Conservation (phyloP, 2,329 filamentous ascomycete species). For the Stagonosporopsis rhizophila region DNA sequence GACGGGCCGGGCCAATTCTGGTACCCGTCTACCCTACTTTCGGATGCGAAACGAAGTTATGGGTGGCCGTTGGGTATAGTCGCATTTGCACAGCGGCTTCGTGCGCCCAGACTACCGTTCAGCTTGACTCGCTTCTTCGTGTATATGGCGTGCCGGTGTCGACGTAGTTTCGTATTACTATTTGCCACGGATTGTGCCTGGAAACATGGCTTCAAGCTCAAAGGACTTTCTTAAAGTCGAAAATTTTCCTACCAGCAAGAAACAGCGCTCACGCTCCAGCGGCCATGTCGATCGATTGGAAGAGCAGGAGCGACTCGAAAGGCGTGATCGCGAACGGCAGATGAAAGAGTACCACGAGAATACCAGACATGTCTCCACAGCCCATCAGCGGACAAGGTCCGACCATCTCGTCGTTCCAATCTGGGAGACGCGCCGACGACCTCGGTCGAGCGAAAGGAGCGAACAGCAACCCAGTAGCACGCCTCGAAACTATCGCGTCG, state of each 20-base stretch:
- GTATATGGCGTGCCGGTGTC: conserved; percentile 2
- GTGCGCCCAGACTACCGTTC: conserved; percentile 1
- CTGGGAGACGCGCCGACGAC: conserved; percentile 20
- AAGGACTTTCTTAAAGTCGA: conserved; percentile 1
- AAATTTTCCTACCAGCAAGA: not conserved
- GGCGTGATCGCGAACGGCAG: conserved; percentile 27
- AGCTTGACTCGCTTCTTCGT: conserved; percentile 9
- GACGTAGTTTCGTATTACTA: not conserved
- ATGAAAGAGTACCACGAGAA: conserved; percentile 34
- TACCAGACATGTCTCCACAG: conserved; percentile 3
- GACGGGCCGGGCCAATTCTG: conserved; percentile 8
- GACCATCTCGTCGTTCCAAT: conserved; percentile 34
- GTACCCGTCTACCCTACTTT: not conserved
- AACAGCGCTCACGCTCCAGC: conserved; percentile 33
- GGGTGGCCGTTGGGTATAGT: conserved; percentile 17
- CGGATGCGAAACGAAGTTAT: conserved; percentile 3
- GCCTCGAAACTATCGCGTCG: conserved; percentile 21
- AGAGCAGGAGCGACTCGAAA: conserved; percentile 25
- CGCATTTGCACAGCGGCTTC: conserved; percentile 20
- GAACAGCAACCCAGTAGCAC: conserved; percentile 10
- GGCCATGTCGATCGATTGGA: conserved; percentile 35
- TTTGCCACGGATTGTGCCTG: no score
- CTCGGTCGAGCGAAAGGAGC: conserved; percentile 19
- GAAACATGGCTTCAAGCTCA: not conserved
- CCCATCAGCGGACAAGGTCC: conserved; percentile 15